Percentiles rank a stretch among this genome's conserved stretches.
Conservation (phyloP, 805 yeast species). For the Geotrichum ghanense region DNA sequence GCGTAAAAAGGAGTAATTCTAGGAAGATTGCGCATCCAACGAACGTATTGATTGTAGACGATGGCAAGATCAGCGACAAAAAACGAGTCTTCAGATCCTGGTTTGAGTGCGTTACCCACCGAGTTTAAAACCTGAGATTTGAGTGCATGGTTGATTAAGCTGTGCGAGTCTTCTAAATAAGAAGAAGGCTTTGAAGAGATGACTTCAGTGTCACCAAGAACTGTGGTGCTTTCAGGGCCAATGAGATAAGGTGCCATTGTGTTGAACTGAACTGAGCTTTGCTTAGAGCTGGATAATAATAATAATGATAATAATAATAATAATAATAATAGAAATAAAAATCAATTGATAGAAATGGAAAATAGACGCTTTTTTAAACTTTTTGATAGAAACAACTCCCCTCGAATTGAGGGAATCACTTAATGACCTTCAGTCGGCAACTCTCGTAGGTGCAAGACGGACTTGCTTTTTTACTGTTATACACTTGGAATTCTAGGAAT, state of each 20-base stretch:
- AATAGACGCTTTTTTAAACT: conserved; percentile 7
- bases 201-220: neutral
- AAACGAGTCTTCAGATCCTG: conserved; percentile 79
- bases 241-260: neutral
- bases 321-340: too few relatives aligned
- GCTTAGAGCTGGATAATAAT: neutral
- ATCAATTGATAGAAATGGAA: neutral
- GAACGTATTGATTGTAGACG: conserved; percentile 44
- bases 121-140: conserved; percentile 23
- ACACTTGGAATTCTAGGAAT: neutral
- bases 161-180: neutral
- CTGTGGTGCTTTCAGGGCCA: neutral
- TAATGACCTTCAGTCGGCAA: conserved; percentile 21
- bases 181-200: neutral
- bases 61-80: conserved; percentile 79
- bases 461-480: neutral
- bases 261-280: neutral
- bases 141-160: conserved; percentile 14
- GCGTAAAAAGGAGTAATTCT: conserved; percentile 83
- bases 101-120: conserved; percentile 47
- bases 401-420: conserved; percentile 14
- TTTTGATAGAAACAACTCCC: conserved; percentile 10
- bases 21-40: conserved; percentile 61
- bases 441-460: conserved; percentile 17
- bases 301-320: too few relatives aligned